A percentile compares a stretch with the other conserved stretches of the same genome.
These are phyloP conservation scores for Hypoxylon lienhwacheense DNA, from an alignment of 495 filamentous ascomycete genomes.

Conservation along the genomic window DNA sequence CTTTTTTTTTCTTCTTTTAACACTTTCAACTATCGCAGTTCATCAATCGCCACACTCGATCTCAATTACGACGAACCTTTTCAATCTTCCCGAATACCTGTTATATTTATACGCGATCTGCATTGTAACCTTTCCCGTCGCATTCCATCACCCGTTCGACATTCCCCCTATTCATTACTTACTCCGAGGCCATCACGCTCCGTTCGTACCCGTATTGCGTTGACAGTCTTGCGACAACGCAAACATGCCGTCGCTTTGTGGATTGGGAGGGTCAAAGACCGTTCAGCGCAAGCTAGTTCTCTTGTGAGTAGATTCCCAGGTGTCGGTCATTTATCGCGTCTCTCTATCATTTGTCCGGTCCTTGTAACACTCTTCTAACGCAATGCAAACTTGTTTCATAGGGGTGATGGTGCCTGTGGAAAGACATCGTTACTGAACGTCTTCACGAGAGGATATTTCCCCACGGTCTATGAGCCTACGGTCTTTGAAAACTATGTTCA, in stretches of 20 bases:
- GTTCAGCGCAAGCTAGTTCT: constrained; percentile 98
- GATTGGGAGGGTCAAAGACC: constrained; percentile 65
- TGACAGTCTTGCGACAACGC: constrained; percentile 5
- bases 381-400: constrained; percentile 43
- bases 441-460: constrained; percentile 98
- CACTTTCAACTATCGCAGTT: not conserved
- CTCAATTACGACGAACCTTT: constrained; percentile 18
- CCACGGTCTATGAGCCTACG: constrained; percentile 97
- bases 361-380: constrained; percentile 34
- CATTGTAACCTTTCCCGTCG: constrained; percentile 32
- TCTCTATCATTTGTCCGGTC: not conserved
- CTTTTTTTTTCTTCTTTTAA: not conserved
- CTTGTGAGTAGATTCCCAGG: constrained; percentile 63
- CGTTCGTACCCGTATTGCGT: not conserved
- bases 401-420: constrained; percentile 95
- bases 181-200: not conserved
- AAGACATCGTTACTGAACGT: constrained; percentile 98
- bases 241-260: constrained; percentile 58
- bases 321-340: constrained; percentile 9
- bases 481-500: constrained; percentile 99
- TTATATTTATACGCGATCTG: constrained; percentile 6
- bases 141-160: constrained; percentile 22
- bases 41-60: constrained; percentile 3
- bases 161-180: constrained; percentile 17
- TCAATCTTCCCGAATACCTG: constrained; percentile 17